Conservation (phyloP, 208 protist species). For the Leishmania tarentolae region DNA sequence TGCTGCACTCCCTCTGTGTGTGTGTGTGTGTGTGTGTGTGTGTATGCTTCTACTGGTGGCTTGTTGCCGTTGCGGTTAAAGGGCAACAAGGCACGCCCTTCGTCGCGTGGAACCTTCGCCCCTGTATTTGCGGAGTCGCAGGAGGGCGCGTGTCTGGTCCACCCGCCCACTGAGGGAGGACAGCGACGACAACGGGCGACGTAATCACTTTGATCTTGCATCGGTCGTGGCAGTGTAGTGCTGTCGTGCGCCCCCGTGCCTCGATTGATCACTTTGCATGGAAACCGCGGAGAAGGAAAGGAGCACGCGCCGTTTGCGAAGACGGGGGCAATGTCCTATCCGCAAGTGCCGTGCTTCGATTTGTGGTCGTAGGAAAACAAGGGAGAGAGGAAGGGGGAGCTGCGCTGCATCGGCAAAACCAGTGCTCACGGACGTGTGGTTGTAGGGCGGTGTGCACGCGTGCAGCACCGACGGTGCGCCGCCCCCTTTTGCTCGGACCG, state of each 20-base stretch:
- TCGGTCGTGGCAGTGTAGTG: neutral
- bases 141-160: neutral
- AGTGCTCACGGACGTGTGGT: neutral
- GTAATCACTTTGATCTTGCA: neutral
- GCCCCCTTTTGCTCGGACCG: neutral
- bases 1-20: neutral
- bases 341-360: neutral
- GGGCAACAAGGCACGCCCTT: neutral
- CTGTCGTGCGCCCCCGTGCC: neutral
- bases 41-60: neutral
- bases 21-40: constrained; percentile 2
- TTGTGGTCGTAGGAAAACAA: neutral
- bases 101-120: too few species aligned
- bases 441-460: neutral
- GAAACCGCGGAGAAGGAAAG: neutral
- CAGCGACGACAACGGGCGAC: neutral
- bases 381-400: neutral
- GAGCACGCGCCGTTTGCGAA: neutral
- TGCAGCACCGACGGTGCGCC: neutral
- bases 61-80: neutral
- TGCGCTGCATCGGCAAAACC: neutral
- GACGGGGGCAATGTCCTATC: neutral
- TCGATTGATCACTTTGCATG: neutral
- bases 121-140: neutral
- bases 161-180: neutral